Conservation (phyloP, 1,139 yeast species). For the Taphrina wiesneri region DNA sequence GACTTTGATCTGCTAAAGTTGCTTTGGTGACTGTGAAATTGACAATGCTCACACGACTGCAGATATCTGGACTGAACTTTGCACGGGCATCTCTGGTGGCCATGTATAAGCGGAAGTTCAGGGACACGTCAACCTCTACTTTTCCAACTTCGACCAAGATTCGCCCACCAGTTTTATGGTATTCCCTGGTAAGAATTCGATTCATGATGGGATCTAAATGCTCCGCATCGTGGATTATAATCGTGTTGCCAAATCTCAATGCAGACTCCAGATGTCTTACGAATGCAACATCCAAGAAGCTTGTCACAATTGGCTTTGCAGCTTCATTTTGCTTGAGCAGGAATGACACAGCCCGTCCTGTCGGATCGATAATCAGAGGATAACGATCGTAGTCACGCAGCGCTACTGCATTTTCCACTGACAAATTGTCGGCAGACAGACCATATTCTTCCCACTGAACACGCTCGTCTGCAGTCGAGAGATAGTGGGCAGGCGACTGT, state of each 20-base stretch:
- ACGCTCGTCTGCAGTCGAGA: slow-evolving; percentile 51
- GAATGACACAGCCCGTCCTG: slow-evolving; percentile 53
- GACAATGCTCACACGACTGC: slow-evolving; percentile 62
- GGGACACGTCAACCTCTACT: slow-evolving; percentile 65
- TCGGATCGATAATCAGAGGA: slow-evolving; percentile 76
- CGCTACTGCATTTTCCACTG: slow-evolving; percentile 64
- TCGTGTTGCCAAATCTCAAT: slow-evolving; percentile 74
- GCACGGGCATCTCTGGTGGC: slow-evolving; percentile 59
- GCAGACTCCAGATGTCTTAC: slow-evolving; percentile 74
- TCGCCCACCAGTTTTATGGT: slow-evolving; percentile 70
- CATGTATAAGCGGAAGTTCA: slow-evolving; percentile 61
- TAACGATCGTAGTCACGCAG: slow-evolving; percentile 49
- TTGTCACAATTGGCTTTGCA: slow-evolving; percentile 57
- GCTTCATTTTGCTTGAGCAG: slow-evolving; percentile 46
- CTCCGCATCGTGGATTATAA: slow-evolving; percentile 78
- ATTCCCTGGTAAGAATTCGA: slow-evolving; percentile 62
- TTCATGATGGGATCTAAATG: slow-evolving; percentile 71
- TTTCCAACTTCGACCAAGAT: slow-evolving; percentile 61
- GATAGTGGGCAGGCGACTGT: slow-evolving; percentile 46
- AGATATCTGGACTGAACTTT: slow-evolving; percentile 56
- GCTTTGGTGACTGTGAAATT: slow-evolving; percentile 72
- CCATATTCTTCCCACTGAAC: slow-evolving; percentile 58
- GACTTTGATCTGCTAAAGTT: slow-evolving; percentile 63
- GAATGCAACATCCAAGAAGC: slow-evolving; percentile 72
- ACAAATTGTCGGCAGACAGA: slow-evolving; percentile 59